These are phyloP conservation scores for Rhododendron molle DNA, from an alignment of 148 eudicot genomes.

Conservation along the genomic window DNA sequence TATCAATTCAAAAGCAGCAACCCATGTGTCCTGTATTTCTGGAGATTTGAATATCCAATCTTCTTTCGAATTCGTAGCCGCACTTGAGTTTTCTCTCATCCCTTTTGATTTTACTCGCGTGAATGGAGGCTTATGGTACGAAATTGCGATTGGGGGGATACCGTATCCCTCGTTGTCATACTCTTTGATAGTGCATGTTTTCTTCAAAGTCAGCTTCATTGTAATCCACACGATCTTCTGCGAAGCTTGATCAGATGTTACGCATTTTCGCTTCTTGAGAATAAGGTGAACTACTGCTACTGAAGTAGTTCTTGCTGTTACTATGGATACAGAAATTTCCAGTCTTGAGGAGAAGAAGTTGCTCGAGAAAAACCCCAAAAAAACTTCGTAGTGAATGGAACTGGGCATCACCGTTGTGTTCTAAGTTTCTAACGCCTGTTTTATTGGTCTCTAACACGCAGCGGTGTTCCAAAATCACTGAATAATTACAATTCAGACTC, in stretches of 20 bases:
- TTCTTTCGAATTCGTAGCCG: neutral
- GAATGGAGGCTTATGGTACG: neutral
- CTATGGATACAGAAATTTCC: neutral
- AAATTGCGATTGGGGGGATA: neutral
- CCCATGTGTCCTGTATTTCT: neutral
- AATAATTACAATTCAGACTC: neutral
- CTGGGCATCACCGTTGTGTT: too few relatives aligned
- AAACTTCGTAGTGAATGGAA: neutral
- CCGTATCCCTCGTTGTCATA: neutral
- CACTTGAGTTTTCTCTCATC: neutral
- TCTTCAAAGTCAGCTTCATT: neutral
- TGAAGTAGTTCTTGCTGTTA: too few relatives aligned
- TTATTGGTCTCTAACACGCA: too few relatives aligned
- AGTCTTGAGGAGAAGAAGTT: neutral
- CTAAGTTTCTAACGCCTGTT: too few relatives aligned
- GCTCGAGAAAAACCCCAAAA: neutral
- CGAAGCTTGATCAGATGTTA: neutral
- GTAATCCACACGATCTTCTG: neutral
- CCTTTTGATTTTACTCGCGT: neutral
- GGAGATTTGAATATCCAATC: neutral
- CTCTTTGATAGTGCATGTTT: neutral
- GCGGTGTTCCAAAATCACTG: neutral
- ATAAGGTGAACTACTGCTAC: neutral
- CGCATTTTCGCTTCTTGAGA: neutral
- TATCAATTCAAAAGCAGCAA: neutral